Evolutionary conservation across 2,329 filamentous ascomycete genomes (phyloP).

Genomic region (Fusarium sp.): DNA sequence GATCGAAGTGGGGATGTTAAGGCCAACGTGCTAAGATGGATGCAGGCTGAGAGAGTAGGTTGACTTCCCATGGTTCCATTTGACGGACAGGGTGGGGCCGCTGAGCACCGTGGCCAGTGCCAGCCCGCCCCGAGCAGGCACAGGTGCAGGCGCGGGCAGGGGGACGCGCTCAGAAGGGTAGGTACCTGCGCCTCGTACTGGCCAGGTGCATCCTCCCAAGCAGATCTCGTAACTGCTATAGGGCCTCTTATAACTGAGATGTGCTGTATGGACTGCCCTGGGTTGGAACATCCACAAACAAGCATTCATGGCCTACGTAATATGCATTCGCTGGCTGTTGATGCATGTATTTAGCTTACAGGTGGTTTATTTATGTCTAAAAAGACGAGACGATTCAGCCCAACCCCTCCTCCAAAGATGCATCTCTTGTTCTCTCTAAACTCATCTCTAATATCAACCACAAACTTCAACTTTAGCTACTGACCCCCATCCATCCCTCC

Average conservation of each 20-base stretch:
- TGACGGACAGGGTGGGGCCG: constrained; percentile 24
- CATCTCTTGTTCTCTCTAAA: neutral
- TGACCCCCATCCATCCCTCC: neutral
- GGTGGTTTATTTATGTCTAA: neutral
- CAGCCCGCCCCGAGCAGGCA: neutral
- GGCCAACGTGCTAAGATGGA: constrained; percentile 44
- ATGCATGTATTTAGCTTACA: constrained; percentile 1
- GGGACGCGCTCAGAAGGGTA: neutral
- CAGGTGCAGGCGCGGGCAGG: neutral
- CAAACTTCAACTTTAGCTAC: neutral
- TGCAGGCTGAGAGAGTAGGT: constrained; percentile 30
- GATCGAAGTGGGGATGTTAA: constrained; percentile 38
- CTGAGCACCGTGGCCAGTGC: neutral
- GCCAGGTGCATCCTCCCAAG: constrained; percentile 7
- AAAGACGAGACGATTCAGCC: neutral
- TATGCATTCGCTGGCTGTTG: neutral
- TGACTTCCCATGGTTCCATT: neutral
- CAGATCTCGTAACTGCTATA: constrained; percentile 24
- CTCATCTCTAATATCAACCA: neutral
- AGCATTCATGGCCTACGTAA: neutral
- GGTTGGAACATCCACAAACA: constrained; percentile 5
- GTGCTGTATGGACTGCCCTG: constrained; percentile 5
- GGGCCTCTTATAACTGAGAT: constrained; percentile 10
- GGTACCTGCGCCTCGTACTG: constrained; percentile 6
- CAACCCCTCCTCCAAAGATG: neutral